Percentiles rank a stretch among this genome's conserved stretches.
These are phyloP conservation scores for Phytophthora sp. DNA, from an alignment of 352 stramenopile species.

Conservation along the genomic window DNA sequence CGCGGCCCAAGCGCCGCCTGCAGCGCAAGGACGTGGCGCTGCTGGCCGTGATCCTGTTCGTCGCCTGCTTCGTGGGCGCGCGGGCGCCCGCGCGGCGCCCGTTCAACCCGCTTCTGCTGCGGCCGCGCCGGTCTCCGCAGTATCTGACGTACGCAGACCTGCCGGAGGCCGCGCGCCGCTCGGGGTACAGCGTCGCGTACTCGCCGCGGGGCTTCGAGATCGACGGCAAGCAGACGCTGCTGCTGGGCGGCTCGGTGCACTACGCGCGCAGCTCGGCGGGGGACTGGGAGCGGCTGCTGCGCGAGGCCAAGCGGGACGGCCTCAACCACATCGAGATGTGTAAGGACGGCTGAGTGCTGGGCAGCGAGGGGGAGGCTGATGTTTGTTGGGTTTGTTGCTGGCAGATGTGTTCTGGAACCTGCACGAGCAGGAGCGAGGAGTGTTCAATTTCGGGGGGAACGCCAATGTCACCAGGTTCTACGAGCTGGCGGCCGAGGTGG, in stretches of 20 bases:
- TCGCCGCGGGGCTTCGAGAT: constrained; percentile 64
- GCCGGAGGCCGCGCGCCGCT: constrained; percentile 32
- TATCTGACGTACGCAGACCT: constrained; percentile 76
- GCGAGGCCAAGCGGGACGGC: constrained; percentile 70
- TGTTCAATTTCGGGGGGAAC: constrained; percentile 54
- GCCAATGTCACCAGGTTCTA: constrained; percentile 73
- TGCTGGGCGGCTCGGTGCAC: constrained; percentile 75
- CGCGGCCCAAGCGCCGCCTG: constrained; percentile 23
- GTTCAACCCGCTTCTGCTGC: constrained; percentile 44
- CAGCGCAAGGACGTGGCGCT: constrained; percentile 58
- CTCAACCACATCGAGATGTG: constrained; percentile 80
- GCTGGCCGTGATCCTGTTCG: constrained; percentile 51
- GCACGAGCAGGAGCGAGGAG: constrained; percentile 59
- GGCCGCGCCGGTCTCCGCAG: not conserved
- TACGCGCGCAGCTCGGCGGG: constrained; percentile 55
- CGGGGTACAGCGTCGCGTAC: constrained; percentile 59
- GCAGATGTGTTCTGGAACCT: constrained; percentile 80
- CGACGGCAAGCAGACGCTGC: constrained; percentile 56
- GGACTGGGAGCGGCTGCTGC: constrained; percentile 65
- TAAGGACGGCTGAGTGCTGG: too few species aligned
- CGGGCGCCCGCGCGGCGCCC: constrained; percentile 45
- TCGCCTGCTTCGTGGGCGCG: constrained; percentile 57
- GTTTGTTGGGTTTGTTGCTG: constrained; percentile 1
- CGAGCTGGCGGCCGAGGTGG: constrained; percentile 52
- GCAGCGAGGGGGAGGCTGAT: not conserved